Evolutionary conservation across 441 rosid genomes (phyloP).

Genomic region (Erodium texanum): DNA sequence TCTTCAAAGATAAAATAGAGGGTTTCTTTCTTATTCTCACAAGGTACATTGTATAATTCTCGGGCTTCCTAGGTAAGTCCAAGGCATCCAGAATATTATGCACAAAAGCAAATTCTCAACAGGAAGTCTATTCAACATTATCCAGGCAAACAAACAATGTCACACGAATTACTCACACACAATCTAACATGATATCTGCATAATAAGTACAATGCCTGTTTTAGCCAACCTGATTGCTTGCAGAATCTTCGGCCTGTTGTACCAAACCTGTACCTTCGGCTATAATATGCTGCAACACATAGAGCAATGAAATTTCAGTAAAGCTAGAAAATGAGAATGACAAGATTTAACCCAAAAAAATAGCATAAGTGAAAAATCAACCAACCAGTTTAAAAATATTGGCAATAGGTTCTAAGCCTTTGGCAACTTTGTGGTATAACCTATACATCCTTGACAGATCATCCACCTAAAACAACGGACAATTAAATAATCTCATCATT

Average conservation of each 20-base stretch:
- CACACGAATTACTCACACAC: background rate
- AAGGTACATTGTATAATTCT: background rate
- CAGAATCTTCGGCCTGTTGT: constrained; percentile 46
- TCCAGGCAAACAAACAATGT: too few relatives aligned
- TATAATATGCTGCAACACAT: constrained; percentile 36
- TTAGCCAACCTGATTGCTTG: constrained; percentile 22
- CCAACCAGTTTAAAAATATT: constrained; percentile 35
- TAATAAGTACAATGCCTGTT: background rate
- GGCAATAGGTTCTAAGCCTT: constrained; percentile 36
- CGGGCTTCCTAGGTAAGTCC: background rate
- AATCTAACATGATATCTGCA: background rate
- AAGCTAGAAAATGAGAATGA: background rate
- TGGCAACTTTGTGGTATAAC: constrained; percentile 32
- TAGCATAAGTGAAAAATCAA: background rate
- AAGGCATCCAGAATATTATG: background rate
- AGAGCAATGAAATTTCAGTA: background rate
- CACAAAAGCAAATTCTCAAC: background rate
- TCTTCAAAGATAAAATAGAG: background rate
- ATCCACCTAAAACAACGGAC: constrained; percentile 26
- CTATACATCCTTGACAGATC: constrained; percentile 43
- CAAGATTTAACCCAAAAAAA: background rate
- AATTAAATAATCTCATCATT: background rate
- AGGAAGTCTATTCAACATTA: background rate
- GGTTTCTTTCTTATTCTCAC: background rate
- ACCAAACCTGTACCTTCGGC: constrained; percentile 46